Evolutionary conservation across 257 asterid genomes (phyloP).

Genomic region (Paulownia fortunei): DNA sequence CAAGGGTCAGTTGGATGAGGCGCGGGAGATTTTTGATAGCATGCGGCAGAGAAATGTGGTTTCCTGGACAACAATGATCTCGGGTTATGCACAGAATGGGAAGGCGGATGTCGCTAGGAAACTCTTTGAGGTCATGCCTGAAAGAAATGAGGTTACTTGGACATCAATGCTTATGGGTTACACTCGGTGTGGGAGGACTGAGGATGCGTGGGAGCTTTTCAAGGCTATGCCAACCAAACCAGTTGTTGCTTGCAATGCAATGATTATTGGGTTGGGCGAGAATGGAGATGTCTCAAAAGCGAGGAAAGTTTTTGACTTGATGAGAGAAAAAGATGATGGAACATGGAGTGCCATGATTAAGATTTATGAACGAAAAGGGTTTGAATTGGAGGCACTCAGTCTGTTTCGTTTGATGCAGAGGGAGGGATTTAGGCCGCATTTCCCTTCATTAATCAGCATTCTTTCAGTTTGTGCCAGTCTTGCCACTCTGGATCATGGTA

Average conservation of each 20-base stretch:
- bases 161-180: conserved; percentile 73
- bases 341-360: conserved; percentile 82
- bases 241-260: conserved; percentile 62
- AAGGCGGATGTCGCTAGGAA: conserved; percentile 74
- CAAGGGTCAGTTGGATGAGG: conserved; percentile 65
- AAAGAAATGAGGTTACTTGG: conserved; percentile 82
- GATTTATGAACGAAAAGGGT: conserved; percentile 66
- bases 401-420: conserved; percentile 63
- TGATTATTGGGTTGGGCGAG: conserved; percentile 62
- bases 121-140: conserved; percentile 87
- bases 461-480: conserved; percentile 77
- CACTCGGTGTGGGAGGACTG: conserved; percentile 60
- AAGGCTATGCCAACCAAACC: conserved; percentile 59
- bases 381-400: conserved; percentile 63
- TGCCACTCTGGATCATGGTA: conserved; percentile 66
- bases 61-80: conserved; percentile 79
- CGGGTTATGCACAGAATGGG: conserved; percentile 69
- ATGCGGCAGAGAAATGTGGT: conserved; percentile 60
- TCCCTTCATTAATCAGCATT: conserved; percentile 62
- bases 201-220: conserved; percentile 68
- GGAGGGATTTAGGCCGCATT: conserved; percentile 57
- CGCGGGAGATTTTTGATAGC: conserved; percentile 66
- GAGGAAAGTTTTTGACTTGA: conserved; percentile 58
- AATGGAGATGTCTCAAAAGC: conserved; percentile 57
- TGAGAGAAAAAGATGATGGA: conserved; percentile 60